phyloP scores from a whole-genome alignment of 2,329 filamentous ascomycete genomes.

The Apiospora arundinis region DNA sequence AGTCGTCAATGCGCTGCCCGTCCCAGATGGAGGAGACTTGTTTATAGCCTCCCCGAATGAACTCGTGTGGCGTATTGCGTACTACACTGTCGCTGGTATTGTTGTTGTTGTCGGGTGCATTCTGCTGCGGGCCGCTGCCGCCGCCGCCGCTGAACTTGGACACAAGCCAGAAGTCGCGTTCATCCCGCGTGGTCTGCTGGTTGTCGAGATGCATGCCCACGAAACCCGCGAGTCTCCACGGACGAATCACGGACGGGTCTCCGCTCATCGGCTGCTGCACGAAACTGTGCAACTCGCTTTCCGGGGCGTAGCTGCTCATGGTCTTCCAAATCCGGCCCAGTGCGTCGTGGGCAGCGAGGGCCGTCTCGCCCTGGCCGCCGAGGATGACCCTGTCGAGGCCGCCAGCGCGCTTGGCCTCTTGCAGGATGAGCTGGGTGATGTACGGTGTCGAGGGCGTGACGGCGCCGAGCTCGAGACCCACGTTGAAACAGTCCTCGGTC shows the following conservation, averaged over 20 bases:
- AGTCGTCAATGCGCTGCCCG: slow-evolving; percentile 29
- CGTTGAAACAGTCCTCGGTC: slow-evolving; percentile 22
- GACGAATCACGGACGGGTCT: neutral
- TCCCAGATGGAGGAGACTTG: slow-evolving; percentile 26
- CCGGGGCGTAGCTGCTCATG: neutral
- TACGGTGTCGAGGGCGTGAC: slow-evolving; percentile 24
- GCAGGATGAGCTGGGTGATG: slow-evolving; percentile 31
- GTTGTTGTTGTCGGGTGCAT: neutral
- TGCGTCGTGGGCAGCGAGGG: slow-evolving; percentile 31
- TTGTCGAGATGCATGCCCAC: slow-evolving; percentile 30
- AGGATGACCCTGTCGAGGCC: slow-evolving; percentile 29
- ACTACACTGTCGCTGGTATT: slow-evolving; percentile 27
- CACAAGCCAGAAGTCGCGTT: slow-evolving; percentile 26
- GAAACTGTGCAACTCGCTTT: slow-evolving; percentile 10
- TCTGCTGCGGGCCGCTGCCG: neutral
- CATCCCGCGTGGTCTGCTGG: slow-evolving; percentile 27
- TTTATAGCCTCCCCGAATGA: slow-evolving; percentile 32
- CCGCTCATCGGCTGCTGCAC: slow-evolving; percentile 1
- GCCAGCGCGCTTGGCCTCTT: slow-evolving; percentile 26
- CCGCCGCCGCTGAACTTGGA: slow-evolving; percentile 5
- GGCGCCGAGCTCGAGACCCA: slow-evolving; percentile 19
- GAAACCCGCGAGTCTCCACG: slow-evolving; percentile 28
- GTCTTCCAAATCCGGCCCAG: slow-evolving; percentile 28
- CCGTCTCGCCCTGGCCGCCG: slow-evolving; percentile 32
- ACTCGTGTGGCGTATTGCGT: slow-evolving; percentile 30